Conservation (phyloP, 306 rosid genomes). For the Dryas octopetala region DNA sequence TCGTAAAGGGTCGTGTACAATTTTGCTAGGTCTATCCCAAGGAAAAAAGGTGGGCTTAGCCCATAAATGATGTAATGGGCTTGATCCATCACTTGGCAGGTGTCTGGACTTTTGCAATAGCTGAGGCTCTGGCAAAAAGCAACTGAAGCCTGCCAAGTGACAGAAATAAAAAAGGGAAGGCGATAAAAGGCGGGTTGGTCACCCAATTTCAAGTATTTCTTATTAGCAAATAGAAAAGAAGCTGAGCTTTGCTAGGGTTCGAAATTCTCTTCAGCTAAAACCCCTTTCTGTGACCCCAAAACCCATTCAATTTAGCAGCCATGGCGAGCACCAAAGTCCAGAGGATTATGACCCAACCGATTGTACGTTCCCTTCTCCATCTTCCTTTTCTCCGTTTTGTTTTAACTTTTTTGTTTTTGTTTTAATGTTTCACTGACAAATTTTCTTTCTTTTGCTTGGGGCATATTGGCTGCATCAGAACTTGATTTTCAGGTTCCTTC, state of each 20-base stretch:
- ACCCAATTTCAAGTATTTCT: neutral
- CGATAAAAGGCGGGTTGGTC: neutral
- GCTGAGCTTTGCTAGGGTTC: neutral
- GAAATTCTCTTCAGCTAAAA: neutral
- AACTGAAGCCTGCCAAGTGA: neutral
- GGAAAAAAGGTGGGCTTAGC: too few species aligned
- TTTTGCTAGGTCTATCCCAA: too few species aligned
- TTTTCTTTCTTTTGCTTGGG: neutral
- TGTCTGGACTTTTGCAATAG: neutral
- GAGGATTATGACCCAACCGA: constrained; percentile 96
- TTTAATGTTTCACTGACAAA: constrained; percentile 18
- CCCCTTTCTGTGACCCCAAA: neutral
- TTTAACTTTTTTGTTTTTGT: neutral
- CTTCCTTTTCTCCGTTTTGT: neutral
- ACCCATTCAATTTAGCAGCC: constrained; percentile 26
- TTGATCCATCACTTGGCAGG: too few species aligned
- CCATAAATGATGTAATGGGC: too few species aligned
- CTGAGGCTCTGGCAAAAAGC: neutral
- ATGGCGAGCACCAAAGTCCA: constrained; percentile 97
- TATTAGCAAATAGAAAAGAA: neutral
- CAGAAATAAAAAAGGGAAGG: too few species aligned
- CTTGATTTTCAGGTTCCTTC: constrained; percentile 90
- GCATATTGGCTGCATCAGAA: constrained; percentile 43
- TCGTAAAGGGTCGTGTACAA: too few species aligned
- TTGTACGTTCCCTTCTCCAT: constrained; percentile 38